These are phyloP conservation scores for Pseudodiploospora longispora DNA, from an alignment of 2,329 filamentous ascomycete genomes.

Conservation along the genomic window DNA sequence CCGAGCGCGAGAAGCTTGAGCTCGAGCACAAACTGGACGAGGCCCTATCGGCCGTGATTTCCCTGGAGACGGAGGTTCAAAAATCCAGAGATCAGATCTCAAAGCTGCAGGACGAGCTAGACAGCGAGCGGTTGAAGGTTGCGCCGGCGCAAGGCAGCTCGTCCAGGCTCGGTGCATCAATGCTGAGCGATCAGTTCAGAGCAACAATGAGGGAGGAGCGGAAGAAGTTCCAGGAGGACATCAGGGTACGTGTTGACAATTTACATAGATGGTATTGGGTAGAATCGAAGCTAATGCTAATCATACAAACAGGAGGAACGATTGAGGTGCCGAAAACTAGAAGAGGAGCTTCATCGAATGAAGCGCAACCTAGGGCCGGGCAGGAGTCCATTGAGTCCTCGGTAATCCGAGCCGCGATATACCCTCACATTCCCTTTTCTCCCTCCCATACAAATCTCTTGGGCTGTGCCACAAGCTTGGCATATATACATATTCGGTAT, in stretches of 20 bases:
- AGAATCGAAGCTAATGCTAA: constrained; percentile 17
- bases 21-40: constrained; percentile 32
- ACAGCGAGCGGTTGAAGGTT: constrained; percentile 40
- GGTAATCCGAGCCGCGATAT: constrained; percentile 8
- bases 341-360: constrained; percentile 41
- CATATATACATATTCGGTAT: constrained; percentile 1
- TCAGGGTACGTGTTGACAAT: constrained; percentile 31
- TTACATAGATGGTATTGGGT: not conserved
- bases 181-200: constrained; percentile 50
- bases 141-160: constrained; percentile 23
- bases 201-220: constrained; percentile 49
- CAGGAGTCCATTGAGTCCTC: constrained; percentile 36
- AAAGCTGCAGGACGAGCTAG: constrained; percentile 43
- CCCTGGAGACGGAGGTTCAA: constrained; percentile 34
- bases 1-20: constrained; percentile 41
- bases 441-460: not conserved
- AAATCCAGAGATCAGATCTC: constrained; percentile 27
- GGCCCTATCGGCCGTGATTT: constrained; percentile 21
- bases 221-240: constrained; percentile 48
- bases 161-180: constrained; percentile 32
- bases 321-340: constrained; percentile 36
- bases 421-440: not conserved
- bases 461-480: not conserved
- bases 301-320: constrained; percentile 39
- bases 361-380: constrained; percentile 34